These are phyloP conservation scores for Austropuccinia psidii DNA, from an alignment of 1,284 basidiomycete species.

Conservation along the genomic window DNA sequence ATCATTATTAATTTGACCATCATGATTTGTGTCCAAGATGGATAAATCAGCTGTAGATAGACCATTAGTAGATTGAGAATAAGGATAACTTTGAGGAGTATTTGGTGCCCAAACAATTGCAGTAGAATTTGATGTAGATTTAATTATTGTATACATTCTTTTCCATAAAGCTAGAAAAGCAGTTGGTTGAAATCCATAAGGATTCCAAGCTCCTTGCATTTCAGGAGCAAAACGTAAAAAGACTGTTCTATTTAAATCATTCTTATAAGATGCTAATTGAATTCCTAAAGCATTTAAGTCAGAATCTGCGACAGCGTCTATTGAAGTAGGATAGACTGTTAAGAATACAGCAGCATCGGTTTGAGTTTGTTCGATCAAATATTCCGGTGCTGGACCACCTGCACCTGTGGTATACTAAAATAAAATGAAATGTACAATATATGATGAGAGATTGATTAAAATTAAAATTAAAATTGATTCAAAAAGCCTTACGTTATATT, in stretches of 20 bases:
- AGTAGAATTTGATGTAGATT: constrained; percentile 41
- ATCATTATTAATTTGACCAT: constrained; percentile 39
- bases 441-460: neutral
- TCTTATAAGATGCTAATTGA: constrained; percentile 42
- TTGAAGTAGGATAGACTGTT: constrained; percentile 44
- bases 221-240: constrained; percentile 47
- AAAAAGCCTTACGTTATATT: constrained; percentile 39
- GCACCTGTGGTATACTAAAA: constrained; percentile 21
- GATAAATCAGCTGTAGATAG: constrained; percentile 40
- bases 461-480: neutral
- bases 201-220: constrained; percentile 46
- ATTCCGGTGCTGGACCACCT: constrained; percentile 43
- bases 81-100: constrained; percentile 43
- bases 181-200: constrained; percentile 44
- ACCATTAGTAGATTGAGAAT: constrained; percentile 27
- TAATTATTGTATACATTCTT: constrained; percentile 43
- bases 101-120: constrained; percentile 47
- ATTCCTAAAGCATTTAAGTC: constrained; percentile 42
- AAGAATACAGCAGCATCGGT: constrained; percentile 46
- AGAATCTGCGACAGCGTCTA: constrained; percentile 39
- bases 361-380: constrained; percentile 40
- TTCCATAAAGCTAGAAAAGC: constrained; percentile 41
- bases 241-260: constrained; percentile 40
- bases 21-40: constrained; percentile 43
- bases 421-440: constrained; percentile 7